A percentile compares a stretch with the other conserved stretches of the same genome.
phyloP scores from a whole-genome alignment of 345 rosid species.

The Nephelium lappaceum region DNA sequence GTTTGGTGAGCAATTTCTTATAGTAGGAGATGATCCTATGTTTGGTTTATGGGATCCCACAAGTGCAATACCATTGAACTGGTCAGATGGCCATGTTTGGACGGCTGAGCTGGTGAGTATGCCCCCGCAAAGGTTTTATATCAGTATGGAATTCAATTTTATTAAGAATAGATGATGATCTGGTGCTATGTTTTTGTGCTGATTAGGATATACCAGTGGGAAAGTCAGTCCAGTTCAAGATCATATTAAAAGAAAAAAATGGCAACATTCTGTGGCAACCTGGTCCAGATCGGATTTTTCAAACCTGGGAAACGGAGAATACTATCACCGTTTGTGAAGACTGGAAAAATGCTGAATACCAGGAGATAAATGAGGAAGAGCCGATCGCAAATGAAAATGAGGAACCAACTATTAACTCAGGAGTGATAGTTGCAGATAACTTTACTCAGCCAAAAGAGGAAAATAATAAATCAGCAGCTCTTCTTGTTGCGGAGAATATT shows the following conservation, averaged over 20 bases:
- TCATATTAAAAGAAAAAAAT: conserved; percentile 48
- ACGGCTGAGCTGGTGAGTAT: conserved; percentile 60
- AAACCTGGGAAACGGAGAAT: conserved; percentile 59
- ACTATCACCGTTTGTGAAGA: conserved; percentile 58
- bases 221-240: conserved; percentile 63
- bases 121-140: neutral
- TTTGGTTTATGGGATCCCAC: conserved; percentile 81
- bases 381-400: conserved; percentile 16
- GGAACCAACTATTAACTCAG: conserved; percentile 24
- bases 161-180: conserved; percentile 10
- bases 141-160: neutral
- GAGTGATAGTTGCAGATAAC: conserved; percentile 26
- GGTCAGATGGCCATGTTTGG: conserved; percentile 93
- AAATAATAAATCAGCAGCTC: conserved; percentile 9
- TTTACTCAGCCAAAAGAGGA: conserved; percentile 19
- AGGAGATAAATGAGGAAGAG: conserved; percentile 63
- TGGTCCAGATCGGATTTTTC: conserved; percentile 60
- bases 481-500: conserved; percentile 40
- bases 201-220: conserved; percentile 68
- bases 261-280: conserved; percentile 77
- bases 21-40: conserved; percentile 71
- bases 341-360: conserved; percentile 68
- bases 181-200: conserved; percentile 20
- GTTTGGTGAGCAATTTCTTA: conserved; percentile 74
- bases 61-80: conserved; percentile 62